Evolutionary conservation across 306 rosid species (phyloP), one percentile per base, ranked within the genome.

Genomic region (Fragaria nilgerrensis): DNA sequence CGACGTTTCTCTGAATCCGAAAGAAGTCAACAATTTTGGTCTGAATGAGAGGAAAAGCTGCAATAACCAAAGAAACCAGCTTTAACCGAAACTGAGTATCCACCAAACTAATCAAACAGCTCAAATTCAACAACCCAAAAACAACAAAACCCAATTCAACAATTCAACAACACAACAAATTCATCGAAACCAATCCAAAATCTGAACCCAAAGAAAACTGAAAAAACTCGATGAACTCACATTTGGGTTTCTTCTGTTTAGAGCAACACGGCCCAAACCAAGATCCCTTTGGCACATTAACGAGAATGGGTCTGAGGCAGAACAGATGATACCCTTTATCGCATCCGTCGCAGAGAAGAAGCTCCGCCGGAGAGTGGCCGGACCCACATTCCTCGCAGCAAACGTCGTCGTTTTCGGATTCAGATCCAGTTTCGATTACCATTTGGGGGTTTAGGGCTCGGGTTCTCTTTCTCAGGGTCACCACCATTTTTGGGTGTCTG

Each of bases 21-120:
- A 93, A 93, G 72, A 93, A 93, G 75, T 93, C 96, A 20, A 91
- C 81, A 69, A 93, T 93, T 84, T 93, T 93, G 72, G 98, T 93
- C 84, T 93, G 98, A 12, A 86, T 81, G 10, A 93, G 90, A 69
- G 98, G 98, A 68, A 91, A 93, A 43, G 90, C 98, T 91, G 89
- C 83, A 82, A 86, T 85, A 84, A 85, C 37, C 43, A 69, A 68
- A 0, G 5, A 27, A 44, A 41, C 6, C 7, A 34, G 25, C 34
- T 20, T 19, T 0, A 52, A 81, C 44, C 22, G 29, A 52, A 43
- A 43, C 12, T 43, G 45, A 12, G 45, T 43, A 43, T 43, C 45
- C 45, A 20, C 58, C 2, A 3, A 0, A 6, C 59, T 1, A 16
- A 19, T 52, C 17, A 14, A 17, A 47, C 52, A 52, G 5, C 61